Evolutionary conservation across 139 green algal species (phyloP).

Genomic region (Zygnema cylindricum): DNA sequence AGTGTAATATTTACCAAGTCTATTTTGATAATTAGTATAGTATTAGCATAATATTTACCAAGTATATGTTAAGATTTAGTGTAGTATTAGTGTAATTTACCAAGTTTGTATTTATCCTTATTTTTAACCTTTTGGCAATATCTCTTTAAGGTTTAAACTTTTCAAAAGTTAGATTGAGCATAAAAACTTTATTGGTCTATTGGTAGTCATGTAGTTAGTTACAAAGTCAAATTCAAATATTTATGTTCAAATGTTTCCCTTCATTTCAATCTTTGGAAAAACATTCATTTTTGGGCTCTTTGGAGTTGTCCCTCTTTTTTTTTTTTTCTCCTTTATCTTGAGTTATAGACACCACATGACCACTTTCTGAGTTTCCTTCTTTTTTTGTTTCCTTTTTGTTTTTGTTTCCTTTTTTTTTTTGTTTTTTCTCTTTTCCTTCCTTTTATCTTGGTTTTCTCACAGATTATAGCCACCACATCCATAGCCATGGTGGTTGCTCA

Average conservation of each 20-base stretch:
- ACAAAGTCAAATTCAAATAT: neutral
- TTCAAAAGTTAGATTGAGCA: too few species aligned
- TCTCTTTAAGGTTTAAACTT: too few species aligned
- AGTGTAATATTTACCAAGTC: too few species aligned
- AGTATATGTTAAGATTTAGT: too few species aligned
- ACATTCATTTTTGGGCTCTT: neutral
- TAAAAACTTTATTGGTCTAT: too few species aligned
- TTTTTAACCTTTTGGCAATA: too few species aligned
- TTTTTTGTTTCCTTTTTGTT: neutral
- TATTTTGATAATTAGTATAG: too few species aligned
- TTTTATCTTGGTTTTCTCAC: neutral
- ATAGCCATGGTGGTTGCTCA: slow-evolving; percentile 35
- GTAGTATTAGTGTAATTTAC: too few species aligned
- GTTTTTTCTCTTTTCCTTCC: neutral
- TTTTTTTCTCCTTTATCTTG: neutral
- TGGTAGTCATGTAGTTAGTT: neutral
- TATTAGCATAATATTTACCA: too few species aligned
- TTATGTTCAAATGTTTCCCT: neutral
- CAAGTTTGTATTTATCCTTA: neutral
- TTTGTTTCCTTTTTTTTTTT: neutral
- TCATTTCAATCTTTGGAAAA: neutral
- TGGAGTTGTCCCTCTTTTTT: neutral
- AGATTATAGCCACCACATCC: slow-evolving; percentile 30
- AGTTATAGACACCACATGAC: too few species aligned
- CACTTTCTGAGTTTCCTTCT: too few species aligned